These are phyloP conservation scores for Litsea cubeba DNA, from an alignment of 164 flowering plant genomes.

Conservation along the genomic window DNA sequence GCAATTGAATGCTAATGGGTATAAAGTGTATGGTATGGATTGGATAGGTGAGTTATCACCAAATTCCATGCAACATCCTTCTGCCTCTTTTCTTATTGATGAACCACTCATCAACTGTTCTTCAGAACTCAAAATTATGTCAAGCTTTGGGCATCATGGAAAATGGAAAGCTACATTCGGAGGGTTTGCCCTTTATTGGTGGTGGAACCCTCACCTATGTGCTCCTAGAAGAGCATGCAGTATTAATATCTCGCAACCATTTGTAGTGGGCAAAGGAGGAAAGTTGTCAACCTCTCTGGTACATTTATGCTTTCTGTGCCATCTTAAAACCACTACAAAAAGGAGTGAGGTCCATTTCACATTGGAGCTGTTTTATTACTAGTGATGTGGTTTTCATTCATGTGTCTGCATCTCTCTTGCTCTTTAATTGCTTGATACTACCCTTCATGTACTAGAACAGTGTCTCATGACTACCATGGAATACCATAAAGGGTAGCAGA, in stretches of 20 bases:
- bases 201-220: neutral
- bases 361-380: neutral
- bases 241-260: neutral
- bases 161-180: neutral
- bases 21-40: slow-evolving; percentile 86
- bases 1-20: slow-evolving; percentile 73
- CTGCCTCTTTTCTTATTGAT: neutral
- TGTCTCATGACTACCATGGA: neutral
- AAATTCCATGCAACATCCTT: neutral
- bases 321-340: neutral
- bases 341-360: neutral
- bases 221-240: neutral
- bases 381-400: neutral
- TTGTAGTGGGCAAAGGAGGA: neutral
- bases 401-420: neutral
- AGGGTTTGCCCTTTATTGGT: neutral
- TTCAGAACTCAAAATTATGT: neutral
- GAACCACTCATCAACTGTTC: neutral
- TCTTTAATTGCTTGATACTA: neutral
- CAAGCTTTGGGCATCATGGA: neutral
- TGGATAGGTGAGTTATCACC: slow-evolving; percentile 71
- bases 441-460: neutral
- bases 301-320: neutral
- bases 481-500: neutral
- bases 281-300: neutral